Conservation (phyloP, 2,329 filamentous ascomycete genomes). For the Ophiostoma piceae region DNA sequence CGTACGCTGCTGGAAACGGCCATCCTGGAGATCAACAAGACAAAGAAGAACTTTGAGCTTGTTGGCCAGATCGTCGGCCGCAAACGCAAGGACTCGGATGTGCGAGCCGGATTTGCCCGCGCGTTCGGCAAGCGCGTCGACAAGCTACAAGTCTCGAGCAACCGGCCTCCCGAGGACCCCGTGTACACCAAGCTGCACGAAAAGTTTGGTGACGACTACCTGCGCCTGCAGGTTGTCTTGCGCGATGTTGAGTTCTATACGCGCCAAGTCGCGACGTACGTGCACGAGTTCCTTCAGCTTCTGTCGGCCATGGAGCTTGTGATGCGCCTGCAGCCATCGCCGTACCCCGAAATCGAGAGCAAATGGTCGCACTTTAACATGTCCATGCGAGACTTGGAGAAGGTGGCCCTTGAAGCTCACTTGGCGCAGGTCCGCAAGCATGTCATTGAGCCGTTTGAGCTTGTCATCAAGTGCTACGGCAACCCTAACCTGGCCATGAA, state of each 20-base stretch:
- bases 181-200: slow-evolving; percentile 77
- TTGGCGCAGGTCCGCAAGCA: slow-evolving; percentile 66
- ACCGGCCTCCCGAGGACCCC: slow-evolving; percentile 66
- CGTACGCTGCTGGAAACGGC: slow-evolving; percentile 57
- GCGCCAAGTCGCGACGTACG: slow-evolving; percentile 70
- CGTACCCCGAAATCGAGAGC: slow-evolving; percentile 79
- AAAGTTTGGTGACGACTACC: slow-evolving; percentile 85
- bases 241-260: slow-evolving; percentile 92
- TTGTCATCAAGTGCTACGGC: slow-evolving; percentile 53
- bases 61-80: slow-evolving; percentile 82
- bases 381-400: slow-evolving; percentile 79
- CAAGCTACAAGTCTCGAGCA: slow-evolving; percentile 64
- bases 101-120: slow-evolving; percentile 76
- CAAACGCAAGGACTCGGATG: slow-evolving; percentile 83
- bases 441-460: slow-evolving; percentile 64
- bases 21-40: slow-evolving; percentile 83
- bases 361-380: slow-evolving; percentile 92
- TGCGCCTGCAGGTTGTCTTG: slow-evolving; percentile 85
- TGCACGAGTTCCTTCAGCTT: slow-evolving; percentile 75
- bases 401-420: slow-evolving; percentile 68
- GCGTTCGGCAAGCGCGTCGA: slow-evolving; percentile 86
- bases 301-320: slow-evolving; percentile 77
- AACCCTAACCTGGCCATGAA: slow-evolving; percentile 86
- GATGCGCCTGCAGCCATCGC: slow-evolving; percentile 65
- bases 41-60: slow-evolving; percentile 89